Evolutionary conservation across 257 asterid species (phyloP), one percentile per base, ranked within the genome.

Genomic region (Forsythia suspensa): DNA sequence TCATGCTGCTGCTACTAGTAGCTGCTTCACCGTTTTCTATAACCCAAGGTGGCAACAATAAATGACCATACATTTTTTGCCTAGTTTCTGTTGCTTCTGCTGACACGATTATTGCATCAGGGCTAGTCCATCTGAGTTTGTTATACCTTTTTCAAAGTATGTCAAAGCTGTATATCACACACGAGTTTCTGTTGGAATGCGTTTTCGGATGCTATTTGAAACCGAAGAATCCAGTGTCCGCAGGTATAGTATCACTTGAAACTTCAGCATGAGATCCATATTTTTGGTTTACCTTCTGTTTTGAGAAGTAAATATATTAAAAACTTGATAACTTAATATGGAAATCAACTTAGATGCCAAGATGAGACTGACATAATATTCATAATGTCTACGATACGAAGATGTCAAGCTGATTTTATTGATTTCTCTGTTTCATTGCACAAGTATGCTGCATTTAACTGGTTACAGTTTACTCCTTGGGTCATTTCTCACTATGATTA

Each of bases 171-270:
- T 95, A 68, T 93, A 90, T 80, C 98, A 93, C 83, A 93, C 98
- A 0, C 93, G 97, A 10, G 94, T 95, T 81, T 95, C 99, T 13
- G 98, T 95, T 71, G 99, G 99, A 63, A 93, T 95, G 99, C 96
- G 99, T 55, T 95, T 95, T 51, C 90, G 99, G 38, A 95, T 95
- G 99, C 92, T 95, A 36, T 95, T 95, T 84, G 99, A 95, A 87
- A 95, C 98, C 59, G 99, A 95, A 87, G 99, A 95, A 92, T 95
- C 99, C 42, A 92, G 98, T 82, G 97, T 95, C 70, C 99, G 99
- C 86, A 95, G 99, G 99, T 93, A 84, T 57, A 18, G 55, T 20
- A 36, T 13, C 63, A 44, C 63, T 74, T 36, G 24, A 70, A 52
- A 72, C 40, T 44, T 72, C 43, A 24, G 72, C 34, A 51, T 74